Percentiles rank a stretch among this genome's conserved stretches.
Conservation (phyloP, 2,329 filamentous ascomycete species). For the Colletotrichum graminicola region DNA sequence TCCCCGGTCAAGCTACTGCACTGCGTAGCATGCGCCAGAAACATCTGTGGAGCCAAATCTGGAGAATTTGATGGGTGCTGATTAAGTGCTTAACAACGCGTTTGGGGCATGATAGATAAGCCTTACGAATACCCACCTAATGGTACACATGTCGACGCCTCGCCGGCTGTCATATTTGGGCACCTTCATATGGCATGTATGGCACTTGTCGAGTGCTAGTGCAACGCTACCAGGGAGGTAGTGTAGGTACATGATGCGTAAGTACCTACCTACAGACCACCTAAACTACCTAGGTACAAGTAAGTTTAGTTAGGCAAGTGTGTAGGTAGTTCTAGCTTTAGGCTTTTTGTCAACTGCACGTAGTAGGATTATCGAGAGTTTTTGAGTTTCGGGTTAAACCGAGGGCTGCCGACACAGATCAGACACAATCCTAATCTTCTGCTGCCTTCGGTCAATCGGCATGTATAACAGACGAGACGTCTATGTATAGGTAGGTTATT, state of each 20-base stretch:
- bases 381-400: not conserved
- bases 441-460: not conserved
- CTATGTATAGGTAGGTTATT: not conserved
- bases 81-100: conserved; percentile 39
- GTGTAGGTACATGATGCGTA: no score
- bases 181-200: not conserved
- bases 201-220: conserved; percentile 9
- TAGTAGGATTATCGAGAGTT: not conserved
- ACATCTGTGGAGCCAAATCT: not conserved
- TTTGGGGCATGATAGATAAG: conserved; percentile 11
- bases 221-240: no score
- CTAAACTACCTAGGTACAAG: no score
- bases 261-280: no score
- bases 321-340: no score
- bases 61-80: conserved; percentile 13
- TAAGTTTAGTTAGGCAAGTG: no score
- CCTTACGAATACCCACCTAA: conserved; percentile 15
- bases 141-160: not conserved
- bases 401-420: not conserved
- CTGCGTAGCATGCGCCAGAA: not conserved
- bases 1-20: conserved; percentile 8
- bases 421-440: not conserved
- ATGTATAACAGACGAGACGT: not conserved
- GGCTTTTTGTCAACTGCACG: not conserved
- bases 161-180: not conserved